phyloP scores from a whole-genome alignment of 2,329 filamentous ascomycete species.

The Fusarium marasasianum region DNA sequence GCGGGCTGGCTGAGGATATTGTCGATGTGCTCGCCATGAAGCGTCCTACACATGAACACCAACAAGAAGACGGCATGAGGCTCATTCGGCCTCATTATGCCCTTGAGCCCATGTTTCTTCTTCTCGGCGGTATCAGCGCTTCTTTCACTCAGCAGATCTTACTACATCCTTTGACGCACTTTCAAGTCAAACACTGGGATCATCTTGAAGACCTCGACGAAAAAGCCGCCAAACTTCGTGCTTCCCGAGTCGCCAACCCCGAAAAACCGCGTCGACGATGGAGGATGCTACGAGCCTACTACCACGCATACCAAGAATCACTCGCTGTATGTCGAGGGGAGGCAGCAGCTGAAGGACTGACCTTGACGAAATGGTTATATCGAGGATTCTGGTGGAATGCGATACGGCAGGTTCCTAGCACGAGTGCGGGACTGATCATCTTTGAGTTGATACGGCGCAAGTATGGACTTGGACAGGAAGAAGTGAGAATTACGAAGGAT shows the following conservation, averaged over 20 bases:
- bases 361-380: conserved; percentile 72
- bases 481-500: conserved; percentile 72
- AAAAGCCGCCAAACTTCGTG: conserved; percentile 59
- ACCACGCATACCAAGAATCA: conserved; percentile 75
- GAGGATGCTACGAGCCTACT: conserved; percentile 71
- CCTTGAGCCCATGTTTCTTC: conserved; percentile 76
- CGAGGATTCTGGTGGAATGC: conserved; percentile 77
- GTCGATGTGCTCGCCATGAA: conserved; percentile 60
- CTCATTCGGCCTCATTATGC: conserved; percentile 79
- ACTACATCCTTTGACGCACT: conserved; percentile 75
- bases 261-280: conserved; percentile 51
- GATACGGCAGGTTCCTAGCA: conserved; percentile 78
- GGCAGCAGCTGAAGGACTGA: conserved; percentile 64
- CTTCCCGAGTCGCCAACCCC: conserved; percentile 44
- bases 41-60: conserved; percentile 48
- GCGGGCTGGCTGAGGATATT: conserved; percentile 62
- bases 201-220: conserved; percentile 77
- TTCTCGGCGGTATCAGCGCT: conserved; percentile 74
- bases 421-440: conserved; percentile 79
- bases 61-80: conserved; percentile 46
- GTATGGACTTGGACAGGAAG: conserved; percentile 71
- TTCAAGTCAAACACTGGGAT: conserved; percentile 79
- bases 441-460: conserved; percentile 80
- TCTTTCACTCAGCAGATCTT: conserved; percentile 74
- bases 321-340: conserved; percentile 67